A percentile compares a stretch with the other conserved stretches of the same genome.
phyloP scores from a whole-genome alignment of 2,329 filamentous ascomycete species.

The Fusarium virguliforme region DNA sequence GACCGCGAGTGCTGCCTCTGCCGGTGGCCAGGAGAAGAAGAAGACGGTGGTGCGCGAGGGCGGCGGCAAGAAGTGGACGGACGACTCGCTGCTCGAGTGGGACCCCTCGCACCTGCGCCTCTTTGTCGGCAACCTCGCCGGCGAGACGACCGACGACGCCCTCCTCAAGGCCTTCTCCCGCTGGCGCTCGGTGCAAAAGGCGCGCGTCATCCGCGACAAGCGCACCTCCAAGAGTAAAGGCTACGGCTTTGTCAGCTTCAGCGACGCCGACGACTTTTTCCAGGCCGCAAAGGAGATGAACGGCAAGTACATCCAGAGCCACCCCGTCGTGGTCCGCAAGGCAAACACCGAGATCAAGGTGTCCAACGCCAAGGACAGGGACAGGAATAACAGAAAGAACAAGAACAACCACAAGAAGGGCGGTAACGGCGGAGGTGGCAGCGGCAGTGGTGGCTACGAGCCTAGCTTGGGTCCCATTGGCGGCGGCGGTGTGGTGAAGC shows the following conservation, averaged over 20 bases:
- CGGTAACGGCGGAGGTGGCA: slow-evolving; percentile 50
- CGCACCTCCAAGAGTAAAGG: slow-evolving; percentile 96
- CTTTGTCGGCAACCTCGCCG: slow-evolving; percentile 96
- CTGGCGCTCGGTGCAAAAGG: slow-evolving; percentile 91
- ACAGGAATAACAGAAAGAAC: slow-evolving; percentile 57
- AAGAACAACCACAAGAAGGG: slow-evolving; percentile 59
- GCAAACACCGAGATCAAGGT: slow-evolving; percentile 94
- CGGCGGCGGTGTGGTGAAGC: slow-evolving; percentile 72
- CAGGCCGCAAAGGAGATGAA: slow-evolving; percentile 98
- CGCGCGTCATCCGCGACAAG: slow-evolving; percentile 94
- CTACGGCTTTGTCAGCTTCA: slow-evolving; percentile 97
- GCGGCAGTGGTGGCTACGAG: slow-evolving; percentile 61
- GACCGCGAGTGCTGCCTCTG: slow-evolving; percentile 21
- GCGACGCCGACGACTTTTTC: slow-evolving; percentile 96
- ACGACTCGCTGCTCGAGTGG: slow-evolving; percentile 92
- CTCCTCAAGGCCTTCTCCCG: slow-evolving; percentile 93
- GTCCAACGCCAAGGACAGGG: slow-evolving; percentile 75
- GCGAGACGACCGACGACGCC: slow-evolving; percentile 97
- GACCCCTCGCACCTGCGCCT: slow-evolving; percentile 94
- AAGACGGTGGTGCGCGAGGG: slow-evolving; percentile 92
- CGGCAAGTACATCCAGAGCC: slow-evolving; percentile 98
- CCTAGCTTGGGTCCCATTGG: slow-evolving; percentile 66
- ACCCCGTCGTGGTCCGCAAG: slow-evolving; percentile 89
- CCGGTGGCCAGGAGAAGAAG: slow-evolving; percentile 70
- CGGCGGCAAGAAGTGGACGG: slow-evolving; percentile 93